Evolutionary conservation across 2,329 filamentous ascomycete species (phyloP).

Genomic region (Trichoderma sp.): DNA sequence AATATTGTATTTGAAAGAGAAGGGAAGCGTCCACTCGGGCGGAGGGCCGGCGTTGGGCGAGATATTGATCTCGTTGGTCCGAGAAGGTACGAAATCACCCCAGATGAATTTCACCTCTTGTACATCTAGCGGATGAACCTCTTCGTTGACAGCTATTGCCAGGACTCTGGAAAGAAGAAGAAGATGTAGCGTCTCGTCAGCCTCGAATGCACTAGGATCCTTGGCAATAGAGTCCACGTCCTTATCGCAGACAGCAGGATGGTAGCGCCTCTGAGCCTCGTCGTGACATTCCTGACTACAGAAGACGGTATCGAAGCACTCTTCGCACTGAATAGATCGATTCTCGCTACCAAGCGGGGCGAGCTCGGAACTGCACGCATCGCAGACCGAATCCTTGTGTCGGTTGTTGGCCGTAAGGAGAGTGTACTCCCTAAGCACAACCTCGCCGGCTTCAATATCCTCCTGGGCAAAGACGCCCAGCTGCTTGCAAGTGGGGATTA

Average conservation of each 20-base stretch:
- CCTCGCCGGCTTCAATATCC: slow-evolving; percentile 73
- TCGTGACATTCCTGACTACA: slow-evolving; percentile 60
- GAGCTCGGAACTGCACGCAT: slow-evolving; percentile 78
- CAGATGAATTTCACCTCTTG: slow-evolving; percentile 66
- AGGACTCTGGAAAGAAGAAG: slow-evolving; percentile 61
- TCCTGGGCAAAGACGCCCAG: slow-evolving; percentile 86
- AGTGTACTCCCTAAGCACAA: slow-evolving; percentile 77
- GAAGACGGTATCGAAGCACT: slow-evolving; percentile 65
- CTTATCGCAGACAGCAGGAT: slow-evolving; percentile 64
- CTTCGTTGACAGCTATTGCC: slow-evolving; percentile 62
- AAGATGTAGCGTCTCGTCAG: slow-evolving; percentile 61
- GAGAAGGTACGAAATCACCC: slow-evolving; percentile 61
- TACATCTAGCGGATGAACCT: slow-evolving; percentile 61
- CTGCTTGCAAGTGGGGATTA: slow-evolving; percentile 65
- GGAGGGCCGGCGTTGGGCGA: slow-evolving; percentile 56
- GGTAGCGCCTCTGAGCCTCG: slow-evolving; percentile 58
- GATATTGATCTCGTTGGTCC: slow-evolving; percentile 53
- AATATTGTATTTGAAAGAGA: slow-evolving; percentile 75
- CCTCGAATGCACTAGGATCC: slow-evolving; percentile 58
- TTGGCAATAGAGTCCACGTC: slow-evolving; percentile 65
- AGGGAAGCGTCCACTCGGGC: slow-evolving; percentile 67
- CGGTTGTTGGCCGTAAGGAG: slow-evolving; percentile 87
- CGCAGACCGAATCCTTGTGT: slow-evolving; percentile 81
- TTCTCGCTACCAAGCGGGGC: slow-evolving; percentile 55
- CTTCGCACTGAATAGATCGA: slow-evolving; percentile 53